phyloP scores from a whole-genome alignment of 306 rosid species.

The Medicago ruthenica region DNA sequence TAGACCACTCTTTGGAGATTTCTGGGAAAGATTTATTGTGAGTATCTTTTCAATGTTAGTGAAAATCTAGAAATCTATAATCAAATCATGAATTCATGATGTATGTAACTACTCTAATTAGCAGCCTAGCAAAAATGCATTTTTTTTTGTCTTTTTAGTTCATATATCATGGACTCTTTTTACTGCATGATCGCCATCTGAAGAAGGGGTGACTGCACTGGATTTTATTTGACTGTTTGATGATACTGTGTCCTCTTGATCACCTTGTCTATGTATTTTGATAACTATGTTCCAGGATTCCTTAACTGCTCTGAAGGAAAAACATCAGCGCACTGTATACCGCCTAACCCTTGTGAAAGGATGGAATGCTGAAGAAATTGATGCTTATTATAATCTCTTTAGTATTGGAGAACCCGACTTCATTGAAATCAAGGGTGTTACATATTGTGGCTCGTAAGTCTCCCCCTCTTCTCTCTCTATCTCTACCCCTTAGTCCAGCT shows the following conservation, averaged over 20 bases:
- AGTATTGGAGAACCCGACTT: slow-evolving; percentile 89
- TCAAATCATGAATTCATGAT: slow-evolving; percentile 4
- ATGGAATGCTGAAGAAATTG: slow-evolving; percentile 91
- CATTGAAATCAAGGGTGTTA: slow-evolving; percentile 96
- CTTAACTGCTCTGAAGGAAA: slow-evolving; percentile 75
- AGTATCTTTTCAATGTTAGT: slow-evolving; percentile 44
- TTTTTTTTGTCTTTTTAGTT: slow-evolving; percentile 4
- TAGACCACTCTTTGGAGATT: slow-evolving; percentile 97
- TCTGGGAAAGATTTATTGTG: slow-evolving; percentile 96
- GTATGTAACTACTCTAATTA: slow-evolving; percentile 16
- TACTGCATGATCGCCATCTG: slow-evolving; percentile 25
- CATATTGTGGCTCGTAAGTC: slow-evolving; percentile 97
- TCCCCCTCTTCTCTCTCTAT: neutral
- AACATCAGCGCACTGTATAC: slow-evolving; percentile 96
- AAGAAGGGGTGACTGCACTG: slow-evolving; percentile 14
- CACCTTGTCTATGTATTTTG: slow-evolving; percentile 33
- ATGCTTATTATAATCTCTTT: slow-evolving; percentile 85
- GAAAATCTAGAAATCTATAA: slow-evolving; percentile 20
- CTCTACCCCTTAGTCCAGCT: slow-evolving; percentile 7
- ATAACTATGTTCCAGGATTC: slow-evolving; percentile 71
- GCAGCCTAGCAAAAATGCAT: slow-evolving; percentile 4
- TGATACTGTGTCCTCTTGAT: slow-evolving; percentile 26
- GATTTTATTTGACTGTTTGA: slow-evolving; percentile 19
- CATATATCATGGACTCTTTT: slow-evolving; percentile 13
- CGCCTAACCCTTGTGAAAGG: slow-evolving; percentile 96